Evolutionary conservation across 805 yeast species (phyloP).

Genomic region (Pichia manshurica): DNA sequence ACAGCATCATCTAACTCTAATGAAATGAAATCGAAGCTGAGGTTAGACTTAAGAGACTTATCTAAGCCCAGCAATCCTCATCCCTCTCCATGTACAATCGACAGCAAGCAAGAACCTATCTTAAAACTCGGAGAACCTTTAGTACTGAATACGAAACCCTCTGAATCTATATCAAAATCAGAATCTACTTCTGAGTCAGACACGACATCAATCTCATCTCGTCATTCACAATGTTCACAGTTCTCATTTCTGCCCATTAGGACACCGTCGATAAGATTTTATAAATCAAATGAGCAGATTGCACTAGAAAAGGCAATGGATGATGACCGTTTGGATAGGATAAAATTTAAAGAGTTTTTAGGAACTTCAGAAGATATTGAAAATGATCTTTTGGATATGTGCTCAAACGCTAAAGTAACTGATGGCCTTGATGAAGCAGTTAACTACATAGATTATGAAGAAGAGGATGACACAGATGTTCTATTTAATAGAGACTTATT

Average conservation of each 20-base stretch:
- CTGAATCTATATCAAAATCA: not conserved
- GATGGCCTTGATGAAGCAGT: slow-evolving; percentile 9
- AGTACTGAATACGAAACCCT: not conserved
- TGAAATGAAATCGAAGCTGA: not conserved
- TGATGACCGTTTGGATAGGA: slow-evolving; percentile 10
- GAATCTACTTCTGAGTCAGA: not conserved
- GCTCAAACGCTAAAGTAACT: not conserved
- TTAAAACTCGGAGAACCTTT: not conserved
- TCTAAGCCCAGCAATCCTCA: slow-evolving; percentile 6
- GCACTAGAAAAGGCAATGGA: slow-evolving; percentile 21
- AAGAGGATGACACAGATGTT: slow-evolving; percentile 34
- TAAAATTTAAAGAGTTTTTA: slow-evolving; percentile 9
- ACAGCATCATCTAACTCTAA: not conserved
- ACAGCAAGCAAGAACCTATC: not conserved
- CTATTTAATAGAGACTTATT: slow-evolving; percentile 34
- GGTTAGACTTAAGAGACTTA: not conserved
- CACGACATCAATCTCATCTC: slow-evolving; percentile 20
- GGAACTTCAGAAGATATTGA: slow-evolving; percentile 17
- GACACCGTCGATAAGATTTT: slow-evolving; percentile 33
- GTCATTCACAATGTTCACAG: slow-evolving; percentile 14
- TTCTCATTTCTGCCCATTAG: slow-evolving; percentile 30
- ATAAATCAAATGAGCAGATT: slow-evolving; percentile 31
- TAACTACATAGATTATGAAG: slow-evolving; percentile 23
- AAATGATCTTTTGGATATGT: slow-evolving; percentile 24
- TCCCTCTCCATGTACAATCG: slow-evolving; percentile 7